These are phyloP conservation scores for Neurospora sp. DNA, from an alignment of 495 filamentous ascomycete genomes.

Conservation along the genomic window DNA sequence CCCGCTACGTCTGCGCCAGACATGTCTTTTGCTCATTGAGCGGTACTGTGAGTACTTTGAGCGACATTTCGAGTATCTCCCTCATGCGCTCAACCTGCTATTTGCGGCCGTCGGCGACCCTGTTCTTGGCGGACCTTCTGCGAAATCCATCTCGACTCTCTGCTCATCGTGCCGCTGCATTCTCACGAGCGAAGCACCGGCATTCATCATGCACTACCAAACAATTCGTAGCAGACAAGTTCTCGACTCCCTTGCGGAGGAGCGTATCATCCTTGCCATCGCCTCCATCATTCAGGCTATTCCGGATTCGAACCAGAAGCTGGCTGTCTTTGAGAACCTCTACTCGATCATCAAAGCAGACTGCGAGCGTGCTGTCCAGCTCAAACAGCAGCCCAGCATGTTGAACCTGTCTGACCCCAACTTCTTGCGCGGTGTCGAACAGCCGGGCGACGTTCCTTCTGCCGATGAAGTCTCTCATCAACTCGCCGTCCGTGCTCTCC, in stretches of 20 bases:
- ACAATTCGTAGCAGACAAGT: conserved; percentile 47
- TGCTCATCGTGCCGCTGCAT: conserved; percentile 70
- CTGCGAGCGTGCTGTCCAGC: conserved; percentile 32
- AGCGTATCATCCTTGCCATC: conserved; percentile 72
- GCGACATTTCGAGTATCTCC: conserved; percentile 57
- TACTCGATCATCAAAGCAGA: conserved; percentile 56
- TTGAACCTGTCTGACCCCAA: conserved; percentile 27
- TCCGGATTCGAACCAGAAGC: conserved; percentile 50
- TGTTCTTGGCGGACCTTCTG: conserved; percentile 58
- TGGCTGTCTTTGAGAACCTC: conserved; percentile 51
- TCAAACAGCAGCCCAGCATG: conserved; percentile 21
- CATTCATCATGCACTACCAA: conserved; percentile 70
- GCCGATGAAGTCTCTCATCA: conserved; percentile 35
- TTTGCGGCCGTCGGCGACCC: conserved; percentile 63
- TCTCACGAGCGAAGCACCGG: conserved; percentile 58
- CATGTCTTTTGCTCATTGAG: conserved; percentile 66
- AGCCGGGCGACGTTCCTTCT: conserved; percentile 10
- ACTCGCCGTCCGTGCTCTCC: conserved; percentile 53
- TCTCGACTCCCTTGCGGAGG: conserved; percentile 63
- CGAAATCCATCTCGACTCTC: conserved; percentile 66
- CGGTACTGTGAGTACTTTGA: conserved; percentile 77
- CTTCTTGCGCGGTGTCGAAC: conserved; percentile 19
- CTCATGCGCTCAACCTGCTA: conserved; percentile 68
- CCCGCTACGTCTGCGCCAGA: conserved; percentile 63
- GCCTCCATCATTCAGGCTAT: conserved; percentile 76